Percentiles rank a stretch among this genome's conserved stretches.
Evolutionary conservation across 75 land plant species (phyloP).

Genomic region (Pinus albicaulis): DNA sequence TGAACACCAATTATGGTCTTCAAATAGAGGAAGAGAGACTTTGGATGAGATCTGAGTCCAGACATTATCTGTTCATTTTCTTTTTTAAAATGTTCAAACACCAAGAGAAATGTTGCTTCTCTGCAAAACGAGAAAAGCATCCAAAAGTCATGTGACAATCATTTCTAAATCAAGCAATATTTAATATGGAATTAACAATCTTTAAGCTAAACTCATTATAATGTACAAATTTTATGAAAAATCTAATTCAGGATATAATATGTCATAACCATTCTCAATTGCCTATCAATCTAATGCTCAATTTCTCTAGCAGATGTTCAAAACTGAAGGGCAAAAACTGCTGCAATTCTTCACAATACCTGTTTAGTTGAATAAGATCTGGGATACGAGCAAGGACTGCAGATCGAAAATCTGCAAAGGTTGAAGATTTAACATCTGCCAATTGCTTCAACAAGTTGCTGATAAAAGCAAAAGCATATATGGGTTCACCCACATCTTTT

Average conservation of each 20-base stretch:
- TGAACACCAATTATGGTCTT: constrained; percentile 81
- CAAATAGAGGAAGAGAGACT: constrained; percentile 77
- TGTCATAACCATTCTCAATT: neutral
- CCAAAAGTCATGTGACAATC: neutral
- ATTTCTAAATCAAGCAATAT: neutral
- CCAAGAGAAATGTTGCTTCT: constrained; percentile 68
- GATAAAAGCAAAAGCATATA: constrained; percentile 82
- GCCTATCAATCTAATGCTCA: neutral
- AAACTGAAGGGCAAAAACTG: neutral
- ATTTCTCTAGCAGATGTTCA: neutral
- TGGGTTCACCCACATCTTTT: constrained; percentile 67
- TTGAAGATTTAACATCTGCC: constrained; percentile 20
- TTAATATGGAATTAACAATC: neutral
- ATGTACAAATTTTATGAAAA: neutral
- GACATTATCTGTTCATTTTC: constrained; percentile 55
- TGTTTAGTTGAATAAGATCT: constrained; percentile 71
- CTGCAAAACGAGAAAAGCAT: constrained; percentile 31
- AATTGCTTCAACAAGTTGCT: constrained; percentile 40
- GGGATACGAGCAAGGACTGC: constrained; percentile 73
- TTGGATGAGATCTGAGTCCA: constrained; percentile 53
- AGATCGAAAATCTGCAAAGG: constrained; percentile 47
- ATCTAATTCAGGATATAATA: neutral
- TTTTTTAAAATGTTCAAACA: constrained; percentile 61
- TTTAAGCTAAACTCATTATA: neutral
- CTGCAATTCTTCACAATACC: constrained; percentile 30